These are phyloP conservation scores for Malus hybrid DNA, from an alignment of 331 rosid species.

Conservation along the genomic window DNA sequence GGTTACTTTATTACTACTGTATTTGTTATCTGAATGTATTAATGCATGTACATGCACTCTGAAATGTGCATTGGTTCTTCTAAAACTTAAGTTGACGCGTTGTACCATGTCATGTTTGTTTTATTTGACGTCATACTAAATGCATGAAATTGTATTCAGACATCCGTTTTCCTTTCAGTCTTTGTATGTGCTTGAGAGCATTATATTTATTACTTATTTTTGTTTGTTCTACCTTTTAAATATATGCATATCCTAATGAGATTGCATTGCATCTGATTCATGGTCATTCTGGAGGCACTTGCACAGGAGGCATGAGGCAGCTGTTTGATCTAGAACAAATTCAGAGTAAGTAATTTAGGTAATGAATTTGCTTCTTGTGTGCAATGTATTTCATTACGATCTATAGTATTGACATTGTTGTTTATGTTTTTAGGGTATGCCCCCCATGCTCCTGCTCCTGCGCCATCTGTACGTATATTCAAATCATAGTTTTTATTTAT, in stretches of 20 bases:
- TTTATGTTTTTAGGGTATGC: conserved; percentile 15
- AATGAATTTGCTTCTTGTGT: neutral
- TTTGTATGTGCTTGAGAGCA: neutral
- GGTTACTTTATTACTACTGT: neutral
- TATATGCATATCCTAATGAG: conserved; percentile 50
- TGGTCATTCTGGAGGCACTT: conserved; percentile 63
- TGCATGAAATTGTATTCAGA: neutral
- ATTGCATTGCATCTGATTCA: conserved; percentile 72
- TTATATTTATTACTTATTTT: neutral
- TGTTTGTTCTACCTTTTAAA: conserved; percentile 2
- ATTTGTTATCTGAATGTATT: neutral
- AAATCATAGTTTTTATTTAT: too few relatives aligned
- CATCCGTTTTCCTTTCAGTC: neutral
- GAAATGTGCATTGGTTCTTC: neutral
- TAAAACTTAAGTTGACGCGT: neutral
- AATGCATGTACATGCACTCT: neutral
- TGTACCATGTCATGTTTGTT: neutral
- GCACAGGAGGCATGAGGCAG: conserved; percentile 51
- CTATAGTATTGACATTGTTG: neutral
- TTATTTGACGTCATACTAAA: neutral
- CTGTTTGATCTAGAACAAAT: conserved; percentile 28
- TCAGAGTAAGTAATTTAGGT: conserved; percentile 35
- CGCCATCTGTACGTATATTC: conserved; percentile 19
- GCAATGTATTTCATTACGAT: neutral
- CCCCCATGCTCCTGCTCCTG: conserved; percentile 2